phyloP scores from a whole-genome alignment of 768 basidiomycete species.

The Trametes meyenii region DNA sequence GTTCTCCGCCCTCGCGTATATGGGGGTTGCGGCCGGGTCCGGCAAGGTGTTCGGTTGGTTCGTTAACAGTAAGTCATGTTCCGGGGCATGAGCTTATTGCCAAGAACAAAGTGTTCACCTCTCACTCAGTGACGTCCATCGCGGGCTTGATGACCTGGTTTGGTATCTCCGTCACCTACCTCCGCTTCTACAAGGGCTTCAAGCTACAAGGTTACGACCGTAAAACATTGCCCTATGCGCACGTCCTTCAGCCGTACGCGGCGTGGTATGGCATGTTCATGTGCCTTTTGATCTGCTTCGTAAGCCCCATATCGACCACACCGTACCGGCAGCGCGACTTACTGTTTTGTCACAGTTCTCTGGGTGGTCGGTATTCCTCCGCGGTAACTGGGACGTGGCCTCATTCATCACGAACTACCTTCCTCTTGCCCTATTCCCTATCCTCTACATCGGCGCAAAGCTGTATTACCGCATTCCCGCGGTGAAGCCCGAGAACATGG shows the following conservation, averaged over 20 bases:
- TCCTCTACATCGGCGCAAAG: constrained; percentile 67
- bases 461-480: constrained; percentile 51
- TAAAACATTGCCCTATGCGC: constrained; percentile 66
- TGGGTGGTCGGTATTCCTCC: constrained; percentile 56
- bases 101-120: not conserved
- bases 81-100: not conserved
- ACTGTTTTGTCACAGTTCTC: constrained; percentile 42
- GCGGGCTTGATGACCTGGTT: constrained; percentile 52
- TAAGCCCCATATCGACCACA: constrained; percentile 43
- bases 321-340: constrained; percentile 33
- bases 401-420: constrained; percentile 85
- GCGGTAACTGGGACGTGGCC: constrained; percentile 53
- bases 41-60: constrained; percentile 83
- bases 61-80: constrained; percentile 46
- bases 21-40: constrained; percentile 69
- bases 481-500: constrained; percentile 71
- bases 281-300: constrained; percentile 59
- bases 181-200: constrained; percentile 83
- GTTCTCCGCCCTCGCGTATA: constrained; percentile 78
- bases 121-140: constrained; percentile 38
- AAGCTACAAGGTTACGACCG: constrained; percentile 81
- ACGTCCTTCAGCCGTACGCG: constrained; percentile 70
- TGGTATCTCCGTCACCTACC: constrained; percentile 50
- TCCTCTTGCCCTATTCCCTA: constrained; percentile 67
- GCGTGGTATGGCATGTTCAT: constrained; percentile 52